phyloP scores from a whole-genome alignment of 2,329 filamentous ascomycete species.

The Penicillium verrucosum region DNA sequence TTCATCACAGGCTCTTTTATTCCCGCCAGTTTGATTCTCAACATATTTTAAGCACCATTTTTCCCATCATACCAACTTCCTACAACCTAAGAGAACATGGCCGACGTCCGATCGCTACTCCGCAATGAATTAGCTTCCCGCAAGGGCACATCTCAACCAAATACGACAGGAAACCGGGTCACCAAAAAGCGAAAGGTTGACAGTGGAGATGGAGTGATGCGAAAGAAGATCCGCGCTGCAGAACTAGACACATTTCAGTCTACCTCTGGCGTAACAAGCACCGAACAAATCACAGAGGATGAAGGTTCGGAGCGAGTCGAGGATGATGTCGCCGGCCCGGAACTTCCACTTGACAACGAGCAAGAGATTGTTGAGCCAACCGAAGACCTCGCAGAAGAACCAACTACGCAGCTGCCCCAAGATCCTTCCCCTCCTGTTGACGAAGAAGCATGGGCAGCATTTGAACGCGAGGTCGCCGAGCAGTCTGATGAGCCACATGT shows the following conservation, averaged over 20 bases:
- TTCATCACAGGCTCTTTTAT: slow-evolving; percentile 20
- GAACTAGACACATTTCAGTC: slow-evolving; percentile 32
- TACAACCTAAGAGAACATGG: slow-evolving; percentile 50
- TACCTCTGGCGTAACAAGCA: slow-evolving; percentile 28
- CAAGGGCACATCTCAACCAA: slow-evolving; percentile 61
- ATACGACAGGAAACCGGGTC: slow-evolving; percentile 34
- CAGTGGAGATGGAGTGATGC: slow-evolving; percentile 37
- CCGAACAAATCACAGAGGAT: slow-evolving; percentile 26
- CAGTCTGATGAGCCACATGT: slow-evolving; percentile 35
- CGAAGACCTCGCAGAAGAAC: slow-evolving; percentile 6
- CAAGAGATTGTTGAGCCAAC: slow-evolving; percentile 10
- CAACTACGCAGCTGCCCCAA: slow-evolving; percentile 8
- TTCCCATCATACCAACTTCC: not conserved
- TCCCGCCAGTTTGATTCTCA: slow-evolving; percentile 9
- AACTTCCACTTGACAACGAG: slow-evolving; percentile 17
- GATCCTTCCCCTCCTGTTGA: slow-evolving; percentile 48
- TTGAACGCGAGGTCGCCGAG: slow-evolving; percentile 73
- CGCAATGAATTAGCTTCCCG: slow-evolving; percentile 73
- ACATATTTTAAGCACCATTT: not conserved
- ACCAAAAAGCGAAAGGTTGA: slow-evolving; percentile 57
- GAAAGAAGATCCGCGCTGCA: slow-evolving; percentile 45
- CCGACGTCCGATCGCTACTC: slow-evolving; percentile 75
- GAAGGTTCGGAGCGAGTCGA: slow-evolving; percentile 28
- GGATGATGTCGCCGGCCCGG: slow-evolving; percentile 26
- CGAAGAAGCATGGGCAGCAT: slow-evolving; percentile 82